Evolutionary conservation across 2,329 filamentous ascomycete species (phyloP), one percentile per base, ranked within the genome.

Genomic region (Alternaria sp.): DNA sequence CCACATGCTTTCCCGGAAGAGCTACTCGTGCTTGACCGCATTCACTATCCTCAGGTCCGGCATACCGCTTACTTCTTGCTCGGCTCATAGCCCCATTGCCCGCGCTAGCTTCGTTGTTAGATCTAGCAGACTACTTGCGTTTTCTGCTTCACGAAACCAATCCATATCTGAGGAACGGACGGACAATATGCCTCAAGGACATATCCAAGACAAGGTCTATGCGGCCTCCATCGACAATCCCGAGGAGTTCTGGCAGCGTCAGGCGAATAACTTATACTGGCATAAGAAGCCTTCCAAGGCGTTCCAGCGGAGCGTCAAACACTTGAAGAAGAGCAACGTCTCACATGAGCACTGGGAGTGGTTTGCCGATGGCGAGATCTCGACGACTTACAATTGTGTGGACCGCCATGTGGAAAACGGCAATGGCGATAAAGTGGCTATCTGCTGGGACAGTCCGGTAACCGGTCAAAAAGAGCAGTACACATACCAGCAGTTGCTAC

Each of bases 281-380:
- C 91, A 96, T 80, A 90, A 88, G 74, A 86, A 87, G 58, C 94
- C 94, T 8, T 86, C 86, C 12, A 83, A 85, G 1, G 87, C 88
- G 0, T 85, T 96, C 21, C 82, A 82, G 4, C 83, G 82, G 43
- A 86, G 84, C 20, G 88, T 85, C 51, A 94, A 92, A 80, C 87
- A 83, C 8, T 83, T 96, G 5, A 78, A 83, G 53, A 80, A 84
- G 57, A 87, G 82, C 67, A 89, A 89, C 60, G 81, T 84, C n/a
- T 83, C 84, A 15, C 90, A 97, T 76, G 86, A 88, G 45, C 89
- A 91, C 75, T 97, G 94, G 94, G 87, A 89, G 66, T 98, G 95
- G 95, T 97, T 97, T 71, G 88, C 92, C 0, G 92, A 89, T 66
- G 95, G 94, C 66, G 89, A 96, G 82, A 92, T 98, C 71, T 96